Percentiles rank a stretch among this genome's conserved stretches.
Evolutionary conservation across 1,284 basidiomycete species (phyloP).

Genomic region (Ceraceosorus guamensis): DNA sequence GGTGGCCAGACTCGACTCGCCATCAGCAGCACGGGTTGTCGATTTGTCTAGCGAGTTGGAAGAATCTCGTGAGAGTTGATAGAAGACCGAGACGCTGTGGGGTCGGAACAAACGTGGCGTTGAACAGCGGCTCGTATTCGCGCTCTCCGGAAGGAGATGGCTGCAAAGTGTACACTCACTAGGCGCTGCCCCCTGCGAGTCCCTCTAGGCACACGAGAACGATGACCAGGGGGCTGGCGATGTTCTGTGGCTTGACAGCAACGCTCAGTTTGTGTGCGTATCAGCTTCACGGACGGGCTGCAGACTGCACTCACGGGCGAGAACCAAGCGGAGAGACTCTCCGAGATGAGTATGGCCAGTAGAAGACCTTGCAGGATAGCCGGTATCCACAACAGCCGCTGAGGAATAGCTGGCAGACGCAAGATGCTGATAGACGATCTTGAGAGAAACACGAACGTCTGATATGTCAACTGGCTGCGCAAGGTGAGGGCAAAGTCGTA

Average conservation of each 20-base stretch:
- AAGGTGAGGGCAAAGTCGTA: neutral
- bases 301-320: slow-evolving; percentile 1
- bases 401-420: slow-evolving; percentile 74
- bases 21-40: no score
- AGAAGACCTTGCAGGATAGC: slow-evolving; percentile 64
- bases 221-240: slow-evolving; percentile 41
- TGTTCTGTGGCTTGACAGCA: slow-evolving; percentile 7
- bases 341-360: slow-evolving; percentile 58
- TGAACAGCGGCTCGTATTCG: neutral
- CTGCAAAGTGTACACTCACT: slow-evolving; percentile 7
- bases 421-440: slow-evolving; percentile 78
- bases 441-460: slow-evolving; percentile 90
- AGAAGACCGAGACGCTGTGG: slow-evolving; percentile 28
- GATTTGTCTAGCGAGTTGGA: no score
- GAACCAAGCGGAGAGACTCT: slow-evolving; percentile 52
- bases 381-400: slow-evolving; percentile 63
- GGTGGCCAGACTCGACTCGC: neutral
- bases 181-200: slow-evolving; percentile 12
- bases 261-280: no score
- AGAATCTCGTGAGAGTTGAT: slow-evolving; percentile 15
- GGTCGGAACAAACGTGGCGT: neutral
- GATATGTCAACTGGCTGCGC: slow-evolving; percentile 61
- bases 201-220: slow-evolving; percentile 43
- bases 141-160: neutral
- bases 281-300: no score